Percentiles rank a stretch among this genome's conserved stretches.
Evolutionary conservation across 805 yeast species (phyloP).

Genomic region (Ogataea haglerorum): DNA sequence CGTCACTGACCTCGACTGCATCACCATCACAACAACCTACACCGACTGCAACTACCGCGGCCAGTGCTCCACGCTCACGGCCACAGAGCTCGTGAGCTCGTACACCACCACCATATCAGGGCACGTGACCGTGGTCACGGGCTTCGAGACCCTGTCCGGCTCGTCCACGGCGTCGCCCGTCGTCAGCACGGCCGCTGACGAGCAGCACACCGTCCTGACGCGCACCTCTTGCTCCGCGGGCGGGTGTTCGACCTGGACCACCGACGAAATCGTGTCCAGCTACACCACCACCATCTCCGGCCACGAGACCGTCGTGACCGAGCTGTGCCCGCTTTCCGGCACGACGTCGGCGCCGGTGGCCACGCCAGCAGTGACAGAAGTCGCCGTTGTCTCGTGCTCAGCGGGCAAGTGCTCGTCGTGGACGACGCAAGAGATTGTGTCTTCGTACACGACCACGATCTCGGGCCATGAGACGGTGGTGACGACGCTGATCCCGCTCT

Average conservation of each 20-base stretch:
- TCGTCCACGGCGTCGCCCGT: neutral
- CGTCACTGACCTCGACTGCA: slow-evolving; percentile 13
- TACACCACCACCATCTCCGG: slow-evolving; percentile 23
- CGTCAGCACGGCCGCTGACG: slow-evolving; percentile 2
- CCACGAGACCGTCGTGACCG: slow-evolving; percentile 20
- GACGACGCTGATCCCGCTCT: slow-evolving; percentile 11
- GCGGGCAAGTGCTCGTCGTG: slow-evolving; percentile 14
- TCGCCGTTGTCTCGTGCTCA: slow-evolving; percentile 18
- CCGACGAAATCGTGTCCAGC: slow-evolving; percentile 26
- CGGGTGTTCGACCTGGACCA: slow-evolving; percentile 23
- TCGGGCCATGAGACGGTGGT: slow-evolving; percentile 19
- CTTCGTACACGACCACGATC: slow-evolving; percentile 23
- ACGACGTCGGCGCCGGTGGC: neutral
- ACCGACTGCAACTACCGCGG: slow-evolving; percentile 20
- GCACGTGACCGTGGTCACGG: slow-evolving; percentile 19
- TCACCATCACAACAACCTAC: slow-evolving; percentile 22
- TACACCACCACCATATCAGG: slow-evolving; percentile 23
- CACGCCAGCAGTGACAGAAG: neutral
- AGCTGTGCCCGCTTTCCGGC: slow-evolving; percentile 15
- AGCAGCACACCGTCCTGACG: slow-evolving; percentile 17
- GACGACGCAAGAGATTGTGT: slow-evolving; percentile 19
- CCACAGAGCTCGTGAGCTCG: slow-evolving; percentile 25
- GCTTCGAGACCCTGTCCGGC: slow-evolving; percentile 14
- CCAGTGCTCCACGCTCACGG: slow-evolving; percentile 22
- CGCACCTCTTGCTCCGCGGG: slow-evolving; percentile 21